Base-by-base conservation (phyloP, 23 red algal genomes). In the Gracilariopsis chorda region DNA sequence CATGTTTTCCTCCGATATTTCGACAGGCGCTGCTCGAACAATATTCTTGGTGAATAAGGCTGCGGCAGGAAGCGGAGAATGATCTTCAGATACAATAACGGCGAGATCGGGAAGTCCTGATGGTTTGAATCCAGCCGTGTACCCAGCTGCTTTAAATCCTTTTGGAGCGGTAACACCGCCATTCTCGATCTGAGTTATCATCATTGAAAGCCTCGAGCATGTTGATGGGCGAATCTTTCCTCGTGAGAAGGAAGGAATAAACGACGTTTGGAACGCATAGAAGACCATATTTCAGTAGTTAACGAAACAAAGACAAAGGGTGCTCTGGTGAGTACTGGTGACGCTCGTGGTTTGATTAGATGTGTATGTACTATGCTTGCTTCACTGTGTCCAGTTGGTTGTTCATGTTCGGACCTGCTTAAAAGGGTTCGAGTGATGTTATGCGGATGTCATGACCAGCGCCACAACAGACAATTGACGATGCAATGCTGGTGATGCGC, bases 41-140 rank as follows among this genome's bases (percentile, higher is more conserved):
- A 89, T 43, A 24, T 92, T 92, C 56, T 95, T 87, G 8, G 97
- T 99, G 72, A 99, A 94, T 13, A 96, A 72, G 12, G 90, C 97
- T 13, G 97, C 97, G 27, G 94, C 90, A 7, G 93, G 72, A 27
- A 92, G 52, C 7, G 92, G 75, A 8, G 24, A 28, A 17, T 77
- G 45, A n/a, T 51, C 9, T 21, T 77, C 29, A 49, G 90, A 74
- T 21, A 84, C 67, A n/a, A 99, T 60, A 16, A 93, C 41, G 10
- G 97, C 97, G 64, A 99, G 59, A 80, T 99, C 97, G 11, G 86
- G 86, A 2, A 78, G 57, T n/a, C 90, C 93, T 20, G 92, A 95
- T 41, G 93, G 90, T 58, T 99, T 99, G 51, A 99, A 90, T 10
- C 97, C 97, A 25, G 97, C 97, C 23, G 81, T 90, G 47, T 91